These are phyloP conservation scores for Fusarium irregulare DNA, from an alignment of 2,329 filamentous ascomycete genomes.

Conservation along the genomic window DNA sequence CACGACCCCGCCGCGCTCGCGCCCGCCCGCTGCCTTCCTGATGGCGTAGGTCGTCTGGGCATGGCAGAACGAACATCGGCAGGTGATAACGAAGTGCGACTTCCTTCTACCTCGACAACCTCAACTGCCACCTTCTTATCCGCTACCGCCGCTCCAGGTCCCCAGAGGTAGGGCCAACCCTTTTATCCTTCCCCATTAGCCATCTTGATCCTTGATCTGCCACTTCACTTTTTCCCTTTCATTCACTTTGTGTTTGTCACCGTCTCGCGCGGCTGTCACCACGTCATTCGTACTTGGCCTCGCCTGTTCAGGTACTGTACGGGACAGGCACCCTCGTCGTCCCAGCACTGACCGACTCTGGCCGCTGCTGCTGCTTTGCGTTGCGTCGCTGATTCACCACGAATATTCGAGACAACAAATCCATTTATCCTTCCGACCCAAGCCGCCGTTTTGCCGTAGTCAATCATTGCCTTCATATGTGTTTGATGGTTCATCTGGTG, in stretches of 20 bases:
- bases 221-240: conserved; percentile 15
- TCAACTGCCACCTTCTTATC: conserved; percentile 45
- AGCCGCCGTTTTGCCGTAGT: conserved; percentile 6
- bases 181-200: conserved; percentile 35
- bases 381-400: conserved; percentile 42
- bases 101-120: conserved; percentile 56
- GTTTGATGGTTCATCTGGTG: not conserved
- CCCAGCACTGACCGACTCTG: conserved; percentile 32
- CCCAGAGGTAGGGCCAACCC: conserved; percentile 45
- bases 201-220: conserved; percentile 27
- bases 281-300: conserved; percentile 20
- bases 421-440: conserved; percentile 22
- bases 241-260: conserved; percentile 10
- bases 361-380: conserved; percentile 24
- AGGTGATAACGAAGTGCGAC: conserved; percentile 68
- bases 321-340: conserved; percentile 28
- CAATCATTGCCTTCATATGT: conserved; percentile 7
- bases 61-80: conserved; percentile 72
- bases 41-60: conserved; percentile 73
- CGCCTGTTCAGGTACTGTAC: conserved; percentile 14
- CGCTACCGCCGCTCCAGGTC: conserved; percentile 37
- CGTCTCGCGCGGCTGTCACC: conserved; percentile 11
- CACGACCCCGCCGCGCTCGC: conserved; percentile 46
- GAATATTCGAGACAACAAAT: conserved; percentile 26
- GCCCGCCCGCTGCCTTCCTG: conserved; percentile 58